Evolutionary conservation across 306 rosid genomes (phyloP).

Genomic region (Mucuna pruriens): DNA sequence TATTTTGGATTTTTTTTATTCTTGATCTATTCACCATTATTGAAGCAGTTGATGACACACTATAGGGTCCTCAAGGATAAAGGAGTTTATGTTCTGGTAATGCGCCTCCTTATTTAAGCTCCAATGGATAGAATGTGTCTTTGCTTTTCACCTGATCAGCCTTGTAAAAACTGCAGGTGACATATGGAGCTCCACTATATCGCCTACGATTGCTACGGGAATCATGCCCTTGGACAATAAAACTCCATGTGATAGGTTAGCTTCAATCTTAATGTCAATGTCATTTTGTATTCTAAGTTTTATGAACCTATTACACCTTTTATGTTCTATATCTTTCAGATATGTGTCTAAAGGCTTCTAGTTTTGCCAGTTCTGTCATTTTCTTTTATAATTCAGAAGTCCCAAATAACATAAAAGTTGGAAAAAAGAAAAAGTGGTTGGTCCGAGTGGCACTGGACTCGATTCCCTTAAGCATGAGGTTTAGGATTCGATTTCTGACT

Average conservation of each 20-base stretch:
- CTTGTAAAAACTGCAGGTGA: conserved; percentile 59
- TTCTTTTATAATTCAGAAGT: background rate
- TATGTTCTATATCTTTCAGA: background rate
- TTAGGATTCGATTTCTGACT: too few species aligned
- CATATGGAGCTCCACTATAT: conserved; percentile 83
- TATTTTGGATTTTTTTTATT: conserved; percentile 50
- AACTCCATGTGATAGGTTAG: conserved; percentile 92
- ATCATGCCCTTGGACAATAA: conserved; percentile 66
- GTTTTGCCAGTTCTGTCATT: conserved; percentile 18
- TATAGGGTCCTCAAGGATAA: conserved; percentile 94
- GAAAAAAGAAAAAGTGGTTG: too few species aligned
- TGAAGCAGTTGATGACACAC: conserved; percentile 94
- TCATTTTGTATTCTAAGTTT: conserved; percentile 6
- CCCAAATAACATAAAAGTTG: background rate
- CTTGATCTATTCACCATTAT: conserved; percentile 85
- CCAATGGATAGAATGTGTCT: background rate
- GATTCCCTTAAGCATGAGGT: too few species aligned
- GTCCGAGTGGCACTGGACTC: too few species aligned
- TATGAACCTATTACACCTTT: background rate
- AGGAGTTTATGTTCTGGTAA: conserved; percentile 93
- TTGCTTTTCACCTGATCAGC: conserved; percentile 27
- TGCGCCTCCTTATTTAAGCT: conserved; percentile 23
- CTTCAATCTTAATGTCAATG: conserved; percentile 26
- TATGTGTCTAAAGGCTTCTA: background rate
- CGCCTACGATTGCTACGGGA: conserved; percentile 67